Conservation (phyloP, 805 yeast species). For the Priceomyces haplophilus region DNA sequence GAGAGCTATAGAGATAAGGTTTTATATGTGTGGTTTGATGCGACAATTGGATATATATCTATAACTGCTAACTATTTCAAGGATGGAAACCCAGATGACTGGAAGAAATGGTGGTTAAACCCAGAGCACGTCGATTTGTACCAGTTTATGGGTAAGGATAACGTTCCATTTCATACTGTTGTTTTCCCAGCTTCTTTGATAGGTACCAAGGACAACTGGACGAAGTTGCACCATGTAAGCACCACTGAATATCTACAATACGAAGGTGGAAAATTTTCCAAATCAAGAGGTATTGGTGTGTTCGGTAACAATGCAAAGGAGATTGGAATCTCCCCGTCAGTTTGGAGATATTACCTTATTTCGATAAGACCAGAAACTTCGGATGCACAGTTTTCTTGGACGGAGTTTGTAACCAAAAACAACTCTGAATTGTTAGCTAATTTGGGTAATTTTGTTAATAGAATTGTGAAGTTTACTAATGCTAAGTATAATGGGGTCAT, state of each 20-base stretch:
- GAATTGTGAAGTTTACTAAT: slow-evolving; percentile 83
- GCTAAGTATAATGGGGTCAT: slow-evolving; percentile 91
- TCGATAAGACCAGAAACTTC: slow-evolving; percentile 92
- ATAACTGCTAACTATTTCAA: slow-evolving; percentile 86
- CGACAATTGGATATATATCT: slow-evolving; percentile 93
- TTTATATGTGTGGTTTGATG: slow-evolving; percentile 98
- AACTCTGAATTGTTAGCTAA: slow-evolving; percentile 93
- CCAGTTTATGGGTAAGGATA: slow-evolving; percentile 99
- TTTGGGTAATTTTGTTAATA: slow-evolving; percentile 93
- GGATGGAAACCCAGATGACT: slow-evolving; percentile 40
- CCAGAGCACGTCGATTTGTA: slow-evolving; percentile 86
- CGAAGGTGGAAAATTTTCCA: slow-evolving; percentile 97
- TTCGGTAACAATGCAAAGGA: slow-evolving; percentile 97
- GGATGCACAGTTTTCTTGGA: slow-evolving; percentile 97
- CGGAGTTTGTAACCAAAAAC: slow-evolving; percentile 89
- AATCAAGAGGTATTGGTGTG: slow-evolving; percentile 97
- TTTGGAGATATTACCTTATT: slow-evolving; percentile 96
- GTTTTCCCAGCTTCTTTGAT: slow-evolving; percentile 92
- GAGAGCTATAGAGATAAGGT: slow-evolving; percentile 85
- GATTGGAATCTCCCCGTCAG: slow-evolving; percentile 85
- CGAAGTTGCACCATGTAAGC: slow-evolving; percentile 82
- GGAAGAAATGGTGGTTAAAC: slow-evolving; percentile 93
- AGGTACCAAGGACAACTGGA: slow-evolving; percentile 89
- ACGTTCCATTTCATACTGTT: slow-evolving; percentile 97
- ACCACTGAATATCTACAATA: slow-evolving; percentile 97